A percentile compares a stretch with the other conserved stretches of the same genome.
Evolutionary conservation across 2,329 filamentous ascomycete species (phyloP).

Genomic region (Colletotrichum sojae): DNA sequence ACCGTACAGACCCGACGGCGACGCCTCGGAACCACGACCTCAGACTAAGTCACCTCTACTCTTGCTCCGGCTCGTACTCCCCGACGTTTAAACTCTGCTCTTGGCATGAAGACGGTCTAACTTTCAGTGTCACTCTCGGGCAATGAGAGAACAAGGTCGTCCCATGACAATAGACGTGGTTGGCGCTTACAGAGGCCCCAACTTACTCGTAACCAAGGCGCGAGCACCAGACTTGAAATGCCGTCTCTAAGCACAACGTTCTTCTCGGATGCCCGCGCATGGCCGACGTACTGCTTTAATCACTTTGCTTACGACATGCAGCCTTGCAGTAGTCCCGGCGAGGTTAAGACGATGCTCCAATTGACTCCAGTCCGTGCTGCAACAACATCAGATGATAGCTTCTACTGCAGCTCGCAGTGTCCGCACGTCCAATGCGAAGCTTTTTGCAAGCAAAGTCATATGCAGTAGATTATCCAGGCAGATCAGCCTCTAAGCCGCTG

Average conservation of each 20-base stretch:
- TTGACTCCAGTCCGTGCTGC: not conserved
- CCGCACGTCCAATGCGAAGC: not conserved
- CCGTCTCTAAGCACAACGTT: not conserved
- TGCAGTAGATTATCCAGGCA: not conserved
- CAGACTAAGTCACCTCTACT: not conserved
- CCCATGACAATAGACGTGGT: too few species aligned
- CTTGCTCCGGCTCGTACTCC: not conserved
- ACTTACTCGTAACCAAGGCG: not conserved
- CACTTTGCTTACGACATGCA: not conserved
- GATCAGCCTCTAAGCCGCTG: not conserved
- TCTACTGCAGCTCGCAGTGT: not conserved
- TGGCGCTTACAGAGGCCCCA: not conserved
- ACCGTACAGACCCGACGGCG: not conserved
- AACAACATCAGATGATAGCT: not conserved
- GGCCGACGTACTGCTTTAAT: too few species aligned
- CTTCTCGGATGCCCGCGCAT: not conserved
- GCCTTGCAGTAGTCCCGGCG: not conserved
- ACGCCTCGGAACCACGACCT: not conserved
- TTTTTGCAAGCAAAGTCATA: not conserved
- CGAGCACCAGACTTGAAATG: not conserved
- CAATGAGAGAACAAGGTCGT: too few species aligned
- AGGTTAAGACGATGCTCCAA: not conserved
- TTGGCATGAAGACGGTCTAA: too few species aligned
- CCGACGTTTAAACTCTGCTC: too few species aligned
- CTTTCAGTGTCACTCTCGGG: too few species aligned